These are phyloP conservation scores for Bruguiera sexangula DNA, from an alignment of 345 rosid species.

Conservation along the genomic window DNA sequence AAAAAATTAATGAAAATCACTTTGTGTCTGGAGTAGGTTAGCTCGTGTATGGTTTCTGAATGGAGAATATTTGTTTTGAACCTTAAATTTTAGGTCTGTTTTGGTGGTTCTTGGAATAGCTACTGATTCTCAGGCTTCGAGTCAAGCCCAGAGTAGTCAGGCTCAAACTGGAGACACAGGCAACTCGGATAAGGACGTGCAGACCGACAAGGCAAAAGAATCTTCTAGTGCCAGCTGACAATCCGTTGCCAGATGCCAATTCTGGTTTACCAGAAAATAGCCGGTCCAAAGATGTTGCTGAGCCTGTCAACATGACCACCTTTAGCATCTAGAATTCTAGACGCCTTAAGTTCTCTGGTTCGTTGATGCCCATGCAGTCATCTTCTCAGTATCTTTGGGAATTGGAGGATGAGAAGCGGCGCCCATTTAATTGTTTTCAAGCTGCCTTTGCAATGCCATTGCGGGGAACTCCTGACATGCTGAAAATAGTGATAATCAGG, in stretches of 20 bases:
- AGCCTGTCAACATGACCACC: constrained; percentile 5
- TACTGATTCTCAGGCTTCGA: constrained; percentile 56
- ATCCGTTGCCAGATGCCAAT: neutral
- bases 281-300: neutral
- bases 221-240: constrained; percentile 50
- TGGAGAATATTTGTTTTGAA: constrained; percentile 11
- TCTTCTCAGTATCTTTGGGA: neutral
- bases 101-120: constrained; percentile 75
- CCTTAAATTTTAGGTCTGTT: constrained; percentile 51
- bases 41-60: constrained; percentile 7
- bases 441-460: neutral
- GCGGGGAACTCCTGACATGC: neutral
- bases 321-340: neutral
- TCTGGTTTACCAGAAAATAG: no score
- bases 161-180: constrained; percentile 54
- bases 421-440: neutral
- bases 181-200: constrained; percentile 49
- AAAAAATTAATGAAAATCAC: neutral
- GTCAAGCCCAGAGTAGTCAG: constrained; percentile 42
- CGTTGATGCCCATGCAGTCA: neutral
- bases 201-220: constrained; percentile 50
- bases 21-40: neutral
- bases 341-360: neutral
- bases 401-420: neutral
- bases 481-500: neutral